Conservation (phyloP, 2,329 filamentous ascomycete genomes). For the Hypomyces rosellus region DNA sequence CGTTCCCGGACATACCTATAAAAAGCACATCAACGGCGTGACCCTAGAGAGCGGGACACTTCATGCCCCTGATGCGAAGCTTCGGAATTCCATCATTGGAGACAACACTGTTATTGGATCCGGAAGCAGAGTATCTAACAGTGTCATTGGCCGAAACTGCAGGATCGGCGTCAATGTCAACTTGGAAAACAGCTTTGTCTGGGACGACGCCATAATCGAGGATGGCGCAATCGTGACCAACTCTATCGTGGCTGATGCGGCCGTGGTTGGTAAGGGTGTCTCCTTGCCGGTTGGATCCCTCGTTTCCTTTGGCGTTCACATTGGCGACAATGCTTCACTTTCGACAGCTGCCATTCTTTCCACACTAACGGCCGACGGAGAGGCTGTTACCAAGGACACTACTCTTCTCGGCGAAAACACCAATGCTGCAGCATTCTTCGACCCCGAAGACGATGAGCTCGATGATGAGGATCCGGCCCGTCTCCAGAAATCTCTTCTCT, state of each 20-base stretch:
- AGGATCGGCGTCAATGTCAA: slow-evolving; percentile 78
- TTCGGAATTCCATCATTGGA: slow-evolving; percentile 70
- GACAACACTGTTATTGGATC: slow-evolving; percentile 69
- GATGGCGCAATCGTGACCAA: slow-evolving; percentile 65
- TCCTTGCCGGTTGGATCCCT: slow-evolving; percentile 66
- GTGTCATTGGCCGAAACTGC: slow-evolving; percentile 77
- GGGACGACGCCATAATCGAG: slow-evolving; percentile 74
- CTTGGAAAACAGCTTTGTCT: slow-evolving; percentile 76
- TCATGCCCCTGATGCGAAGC: slow-evolving; percentile 63
- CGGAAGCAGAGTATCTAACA: slow-evolving; percentile 63
- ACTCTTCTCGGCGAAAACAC: slow-evolving; percentile 43
- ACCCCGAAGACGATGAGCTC: slow-evolving; percentile 43
- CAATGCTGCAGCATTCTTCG: slow-evolving; percentile 43
- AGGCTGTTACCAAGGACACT: slow-evolving; percentile 34
- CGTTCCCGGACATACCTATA: slow-evolving; percentile 69
- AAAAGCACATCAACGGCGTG: slow-evolving; percentile 59
- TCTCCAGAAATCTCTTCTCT: slow-evolving; percentile 51
- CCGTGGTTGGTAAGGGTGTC: slow-evolving; percentile 63
- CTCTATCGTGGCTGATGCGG: slow-evolving; percentile 71
- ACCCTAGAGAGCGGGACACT: slow-evolving; percentile 76
- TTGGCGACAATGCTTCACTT: slow-evolving; percentile 55
- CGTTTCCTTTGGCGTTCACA: slow-evolving; percentile 69
- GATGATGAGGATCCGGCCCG: slow-evolving; percentile 43
- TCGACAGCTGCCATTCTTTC: slow-evolving; percentile 29
- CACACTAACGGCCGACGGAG: slow-evolving; percentile 30